Evolutionary conservation across 2,329 filamentous ascomycete genomes (phyloP), one percentile per base, ranked within the genome.

Genomic region (Verticillium tricorpus): DNA sequence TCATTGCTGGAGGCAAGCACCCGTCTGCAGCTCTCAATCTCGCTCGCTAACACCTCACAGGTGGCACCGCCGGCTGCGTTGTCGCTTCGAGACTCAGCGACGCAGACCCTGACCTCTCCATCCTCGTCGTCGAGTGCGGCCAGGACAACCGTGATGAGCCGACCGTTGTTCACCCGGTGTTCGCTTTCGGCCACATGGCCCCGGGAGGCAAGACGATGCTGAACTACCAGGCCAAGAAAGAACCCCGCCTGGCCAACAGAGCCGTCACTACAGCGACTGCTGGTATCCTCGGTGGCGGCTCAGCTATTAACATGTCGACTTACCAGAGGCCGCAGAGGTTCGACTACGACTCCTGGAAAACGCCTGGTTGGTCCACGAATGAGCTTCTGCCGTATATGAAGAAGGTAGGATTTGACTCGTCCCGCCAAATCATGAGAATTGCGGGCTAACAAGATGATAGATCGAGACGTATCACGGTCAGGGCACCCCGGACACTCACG

Each of bases 401-500:
- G 34, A 77, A 70, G 67, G 71, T 70, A 31, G 14, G 57, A 32
- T 31, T 7, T 14, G 7, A 57, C 3, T 2, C 7, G 39, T n/a
- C 15, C 17, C 9, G 17, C 39, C 17, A 3, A 5, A n/a, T n/a
- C 8, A 9, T 8, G n/a, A 19, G 9, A 9, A 14, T 22, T 1
- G 7, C 4, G 15, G 54, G 28, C 54, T 31, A 9, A 34, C 2
- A 32, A 39, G 28, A 8, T 12, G n/a, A 15, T 57, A 79, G 77
- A 70, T 86, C 12, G 85, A 88, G 70, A 87, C 82, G 0, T 87
- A 83, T 61, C 79, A 84, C 64, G 78, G 80, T 5, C 68, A 73
- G 32, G 81, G 77, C 59, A 69, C 77, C 5, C 69, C 75, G 57
- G 73, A 74, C 6, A 64, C 75, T 2, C 86, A 89, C 66, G 86